Percentiles rank a stretch among this genome's conserved stretches.
Evolutionary conservation across 2,329 filamentous ascomycete species (phyloP).

Genomic region (Monosporascus ibericus): DNA sequence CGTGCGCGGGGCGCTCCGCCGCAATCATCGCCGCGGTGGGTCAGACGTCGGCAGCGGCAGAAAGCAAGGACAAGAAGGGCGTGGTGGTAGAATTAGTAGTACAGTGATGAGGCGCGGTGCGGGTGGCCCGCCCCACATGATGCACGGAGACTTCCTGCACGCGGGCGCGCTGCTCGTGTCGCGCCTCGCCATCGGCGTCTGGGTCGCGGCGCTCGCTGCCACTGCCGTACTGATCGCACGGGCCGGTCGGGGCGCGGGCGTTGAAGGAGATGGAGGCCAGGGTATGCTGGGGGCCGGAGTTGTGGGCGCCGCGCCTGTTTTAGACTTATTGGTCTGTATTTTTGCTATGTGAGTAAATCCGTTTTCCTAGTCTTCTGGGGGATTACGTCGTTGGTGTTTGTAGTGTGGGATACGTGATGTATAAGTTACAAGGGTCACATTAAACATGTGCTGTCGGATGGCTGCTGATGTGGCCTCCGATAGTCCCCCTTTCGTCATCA

Average conservation of each 20-base stretch:
- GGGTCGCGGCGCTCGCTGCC: constrained; percentile 24
- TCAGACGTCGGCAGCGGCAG: not conserved
- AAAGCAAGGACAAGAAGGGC: not conserved
- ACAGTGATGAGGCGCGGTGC: constrained; percentile 14
- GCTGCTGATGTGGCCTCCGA: not conserved
- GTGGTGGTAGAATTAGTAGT: not conserved
- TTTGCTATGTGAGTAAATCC: constrained; percentile 23
- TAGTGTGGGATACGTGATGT: too few relatives aligned
- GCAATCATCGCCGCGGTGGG: not conserved
- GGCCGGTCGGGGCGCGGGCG: not conserved
- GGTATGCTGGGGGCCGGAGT: constrained; percentile 7
- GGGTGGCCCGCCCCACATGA: constrained; percentile 17
- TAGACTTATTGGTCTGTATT: constrained; percentile 24
- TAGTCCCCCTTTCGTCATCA: constrained; percentile 23
- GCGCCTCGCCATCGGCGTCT: constrained; percentile 22
- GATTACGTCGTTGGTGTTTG: too few relatives aligned
- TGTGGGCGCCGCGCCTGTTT: constrained; percentile 22
- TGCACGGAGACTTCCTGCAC: constrained; percentile 23
- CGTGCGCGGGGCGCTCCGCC: constrained; percentile 16
- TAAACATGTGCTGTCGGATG: too few relatives aligned
- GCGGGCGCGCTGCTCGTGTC: constrained; percentile 23
- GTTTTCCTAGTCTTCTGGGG: not conserved
- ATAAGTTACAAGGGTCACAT: too few relatives aligned
- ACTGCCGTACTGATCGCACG: constrained; percentile 22
- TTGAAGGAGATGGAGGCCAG: not conserved